A percentile compares a stretch with the other conserved stretches of the same genome.
Evolutionary conservation across 2,329 filamentous ascomycete species (phyloP).

Genomic region (Hypoxylon sp.): DNA sequence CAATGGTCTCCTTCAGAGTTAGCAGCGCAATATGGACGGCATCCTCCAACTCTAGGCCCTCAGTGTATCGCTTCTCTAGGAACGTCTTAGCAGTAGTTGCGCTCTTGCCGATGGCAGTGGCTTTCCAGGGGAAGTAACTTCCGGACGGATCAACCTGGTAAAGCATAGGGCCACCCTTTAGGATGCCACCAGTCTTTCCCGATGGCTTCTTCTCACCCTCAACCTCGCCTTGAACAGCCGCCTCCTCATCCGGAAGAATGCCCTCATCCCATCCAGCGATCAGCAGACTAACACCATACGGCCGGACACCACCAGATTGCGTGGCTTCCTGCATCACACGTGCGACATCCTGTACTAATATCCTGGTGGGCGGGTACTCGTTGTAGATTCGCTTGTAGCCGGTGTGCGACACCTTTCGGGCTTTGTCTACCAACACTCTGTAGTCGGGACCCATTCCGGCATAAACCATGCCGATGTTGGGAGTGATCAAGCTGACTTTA

Average conservation of each 20-base stretch:
- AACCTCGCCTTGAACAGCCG: slow-evolving; percentile 70
- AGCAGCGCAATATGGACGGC: slow-evolving; percentile 97
- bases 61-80: slow-evolving; percentile 98
- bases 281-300: slow-evolving; percentile 95
- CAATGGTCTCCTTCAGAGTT: slow-evolving; percentile 98
- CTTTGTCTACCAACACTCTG: slow-evolving; percentile 96
- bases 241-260: slow-evolving; percentile 85
- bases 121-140: slow-evolving; percentile 99
- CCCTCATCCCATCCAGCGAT: slow-evolving; percentile 99
- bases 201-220: slow-evolving; percentile 75
- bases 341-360: slow-evolving; percentile 98
- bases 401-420: slow-evolving; percentile 97
- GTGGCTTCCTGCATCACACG: slow-evolving; percentile 99
- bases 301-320: slow-evolving; percentile 95
- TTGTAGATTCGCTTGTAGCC: slow-evolving; percentile 99
- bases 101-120: slow-evolving; percentile 98
- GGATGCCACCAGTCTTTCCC: slow-evolving; percentile 93
- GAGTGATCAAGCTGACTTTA: slow-evolving; percentile 98
- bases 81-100: slow-evolving; percentile 99
- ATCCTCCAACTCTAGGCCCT: slow-evolving; percentile 96
- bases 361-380: slow-evolving; percentile 99
- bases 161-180: slow-evolving; percentile 96
- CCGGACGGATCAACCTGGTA: slow-evolving; percentile 99
- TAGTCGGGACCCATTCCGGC: slow-evolving; percentile 99
- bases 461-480: slow-evolving; percentile 99